Evolutionary conservation across 106 monocot species (phyloP), one percentile per base, ranked within the genome.

Genomic region (Dendrobium chrysotoxum): DNA sequence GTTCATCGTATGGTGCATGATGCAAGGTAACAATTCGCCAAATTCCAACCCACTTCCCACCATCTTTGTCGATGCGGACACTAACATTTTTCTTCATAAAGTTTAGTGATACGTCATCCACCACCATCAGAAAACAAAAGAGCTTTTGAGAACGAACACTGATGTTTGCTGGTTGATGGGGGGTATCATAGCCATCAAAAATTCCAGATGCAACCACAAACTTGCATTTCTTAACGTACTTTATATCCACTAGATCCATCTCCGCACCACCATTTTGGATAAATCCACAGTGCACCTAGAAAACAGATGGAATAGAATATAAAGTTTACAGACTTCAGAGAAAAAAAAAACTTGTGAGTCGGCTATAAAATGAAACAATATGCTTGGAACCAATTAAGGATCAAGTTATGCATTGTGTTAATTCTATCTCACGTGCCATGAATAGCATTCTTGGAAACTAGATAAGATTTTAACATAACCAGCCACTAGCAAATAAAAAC

Each of bases 121-220:
- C 92, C 50, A 98, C 94, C 97, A 98, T 92, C 1, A 95, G 40
- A 78, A 98, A 98, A 80, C 97, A 98, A 77, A 98, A 98, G 41
- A 98, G 91, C 85, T 91, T 90, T 66, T 85, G 81, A 79, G 97
- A 94, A 13, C 94, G 92, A 64, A 53, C 42, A 66, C 97, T 98
- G 53, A 98, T 89, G 78, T 98, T 95, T 75, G 86, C 79, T 54
- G 97, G 97, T 76, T 98, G 97, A 89, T 94, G 92, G 54, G 97
- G 97, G 67, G 75, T 85, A 72, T 98, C 97, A 72, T 98, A 98
- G 16, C 97, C 97, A 89, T 98, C 97, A 88, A 98, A 98, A 47
- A 98, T 98, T 42, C 97, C 97, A 72, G 97, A 98, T 15, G 97
- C 97, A 82, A 98, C 94, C 25, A 98, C 92, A 87, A 94, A 98